Base-by-base conservation (phyloP, 768 basidiomycete genomes). In the Suillus tomentosus region DNA sequence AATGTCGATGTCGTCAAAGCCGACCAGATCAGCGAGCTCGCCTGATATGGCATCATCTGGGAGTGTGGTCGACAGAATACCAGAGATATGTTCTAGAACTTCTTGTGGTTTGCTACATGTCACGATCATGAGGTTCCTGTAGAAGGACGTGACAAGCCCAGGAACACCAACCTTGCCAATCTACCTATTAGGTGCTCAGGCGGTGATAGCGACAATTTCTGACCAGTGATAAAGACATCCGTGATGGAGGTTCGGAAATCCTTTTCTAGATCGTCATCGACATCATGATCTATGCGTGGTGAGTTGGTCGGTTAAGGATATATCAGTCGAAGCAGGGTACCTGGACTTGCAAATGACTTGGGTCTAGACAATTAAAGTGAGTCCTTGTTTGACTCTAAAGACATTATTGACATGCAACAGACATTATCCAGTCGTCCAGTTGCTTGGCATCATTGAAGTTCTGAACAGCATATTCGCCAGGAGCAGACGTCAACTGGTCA, bases 1-100 rank as follows among this genome's bases (percentile, higher is more conserved):
- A 40, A 95, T 78, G 34, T 93, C 92, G 56, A 98, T 86, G 19
- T 90, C 84, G 58, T 96, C 92, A 72, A 89, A 93, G 3, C 95
- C 96, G 55, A 96, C 73, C 11, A 92, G 78, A 65, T 97, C 95
- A 9, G 84, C 85, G 11, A 98, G 73, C 68, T 93, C 90, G 34
- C 79, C 85, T 34, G 93, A 91, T 37, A 97, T 90, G 24, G 84
- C 86, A 37, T 95, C 92, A 67, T 90, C 82, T 6, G 79, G 77
- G 45, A 79, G 79, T 27, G 77, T 67, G 7, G 85, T 86, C 1
- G 82, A 80, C 17, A 92, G 76, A 42, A 84, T 74, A 10, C 69
- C 62, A 7, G 71, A 70, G 27, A 83, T 62, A 19, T n/a, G 39
- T 42, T 64, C 69, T 5, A 73, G 34, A 39, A 37, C 34, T 54